phyloP scores from a whole-genome alignment of 164 flowering plant genomes.

The Magnolia changhungtana region DNA sequence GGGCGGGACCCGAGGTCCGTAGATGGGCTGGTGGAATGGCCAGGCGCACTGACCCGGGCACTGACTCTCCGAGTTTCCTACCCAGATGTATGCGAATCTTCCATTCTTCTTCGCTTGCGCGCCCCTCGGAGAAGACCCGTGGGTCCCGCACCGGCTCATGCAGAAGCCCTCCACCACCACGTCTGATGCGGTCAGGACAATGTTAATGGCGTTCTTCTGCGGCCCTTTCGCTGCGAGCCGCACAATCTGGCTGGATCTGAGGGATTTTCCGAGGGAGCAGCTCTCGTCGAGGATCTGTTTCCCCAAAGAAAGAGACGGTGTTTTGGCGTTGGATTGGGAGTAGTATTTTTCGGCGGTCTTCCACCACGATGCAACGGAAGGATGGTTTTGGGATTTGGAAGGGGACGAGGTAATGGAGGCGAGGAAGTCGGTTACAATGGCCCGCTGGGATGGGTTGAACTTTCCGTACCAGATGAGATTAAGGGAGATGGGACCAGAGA shows the following conservation, averaged over 20 bases:
- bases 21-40: slow-evolving; percentile 56
- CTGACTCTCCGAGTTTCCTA: slow-evolving; percentile 52
- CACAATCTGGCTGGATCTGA: slow-evolving; percentile 27
- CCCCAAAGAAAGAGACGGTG: background rate
- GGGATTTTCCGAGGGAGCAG: slow-evolving; percentile 35
- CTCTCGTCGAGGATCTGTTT: slow-evolving; percentile 28
- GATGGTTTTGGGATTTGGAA: background rate
- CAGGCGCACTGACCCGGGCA: slow-evolving; percentile 63
- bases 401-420: slow-evolving; percentile 12
- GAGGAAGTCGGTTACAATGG: slow-evolving; percentile 27
- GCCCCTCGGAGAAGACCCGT: slow-evolving; percentile 24
- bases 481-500: slow-evolving; percentile 19
- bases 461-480: slow-evolving; percentile 35
- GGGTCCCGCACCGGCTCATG: slow-evolving; percentile 44
- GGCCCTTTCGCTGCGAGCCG: slow-evolving; percentile 21
- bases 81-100: slow-evolving; percentile 39
- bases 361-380: slow-evolving; percentile 26
- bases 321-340: slow-evolving; percentile 1
- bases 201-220: slow-evolving; percentile 13
- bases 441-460: slow-evolving; percentile 23
- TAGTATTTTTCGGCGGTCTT: slow-evolving; percentile 19
- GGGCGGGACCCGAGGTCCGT: slow-evolving; percentile 47
- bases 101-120: background rate
- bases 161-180: slow-evolving; percentile 49
- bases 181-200: slow-evolving; percentile 39